These are phyloP conservation scores for Schrenkiella parvula DNA, from an alignment of 345 rosid genomes.

Conservation along the genomic window DNA sequence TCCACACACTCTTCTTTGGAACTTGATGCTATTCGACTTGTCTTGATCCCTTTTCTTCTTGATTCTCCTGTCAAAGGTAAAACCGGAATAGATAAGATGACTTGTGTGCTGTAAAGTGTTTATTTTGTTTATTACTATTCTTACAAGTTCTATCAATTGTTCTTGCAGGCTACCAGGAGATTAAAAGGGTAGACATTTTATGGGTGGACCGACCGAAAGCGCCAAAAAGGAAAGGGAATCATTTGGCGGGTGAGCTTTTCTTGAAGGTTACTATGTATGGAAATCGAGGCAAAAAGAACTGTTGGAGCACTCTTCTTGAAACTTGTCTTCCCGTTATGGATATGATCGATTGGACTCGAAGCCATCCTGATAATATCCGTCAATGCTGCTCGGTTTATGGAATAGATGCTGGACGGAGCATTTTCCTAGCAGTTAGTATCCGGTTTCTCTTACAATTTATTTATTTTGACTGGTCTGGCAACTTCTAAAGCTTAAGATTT, in stretches of 20 bases:
- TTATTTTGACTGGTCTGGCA: neutral
- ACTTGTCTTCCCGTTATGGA: slow-evolving; percentile 62
- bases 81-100: neutral
- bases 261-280: slow-evolving; percentile 66
- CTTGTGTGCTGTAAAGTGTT: neutral
- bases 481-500: neutral
- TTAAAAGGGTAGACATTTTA: slow-evolving; percentile 71
- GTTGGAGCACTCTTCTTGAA: slow-evolving; percentile 64
- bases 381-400: slow-evolving; percentile 71
- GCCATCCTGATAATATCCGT: slow-evolving; percentile 80
- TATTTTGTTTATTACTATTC: slow-evolving; percentile 5
- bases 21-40: slow-evolving; percentile 39
- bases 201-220: slow-evolving; percentile 61
- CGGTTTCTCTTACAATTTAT: slow-evolving; percentile 10
- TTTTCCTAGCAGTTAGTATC: slow-evolving; percentile 57
- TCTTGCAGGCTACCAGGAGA: slow-evolving; percentile 59
- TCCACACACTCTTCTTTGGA: slow-evolving; percentile 31
- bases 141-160: slow-evolving; percentile 17
- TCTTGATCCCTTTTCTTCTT: slow-evolving; percentile 64
- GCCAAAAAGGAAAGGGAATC: slow-evolving; percentile 22
- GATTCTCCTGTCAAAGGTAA: slow-evolving; percentile 59
- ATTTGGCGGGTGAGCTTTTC: slow-evolving; percentile 60
- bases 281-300: slow-evolving; percentile 37
- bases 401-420: slow-evolving; percentile 65
- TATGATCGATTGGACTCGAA: slow-evolving; percentile 80